phyloP scores from a whole-genome alignment of 2,329 filamentous ascomycete genomes.

The Trichothecium roseum region DNA sequence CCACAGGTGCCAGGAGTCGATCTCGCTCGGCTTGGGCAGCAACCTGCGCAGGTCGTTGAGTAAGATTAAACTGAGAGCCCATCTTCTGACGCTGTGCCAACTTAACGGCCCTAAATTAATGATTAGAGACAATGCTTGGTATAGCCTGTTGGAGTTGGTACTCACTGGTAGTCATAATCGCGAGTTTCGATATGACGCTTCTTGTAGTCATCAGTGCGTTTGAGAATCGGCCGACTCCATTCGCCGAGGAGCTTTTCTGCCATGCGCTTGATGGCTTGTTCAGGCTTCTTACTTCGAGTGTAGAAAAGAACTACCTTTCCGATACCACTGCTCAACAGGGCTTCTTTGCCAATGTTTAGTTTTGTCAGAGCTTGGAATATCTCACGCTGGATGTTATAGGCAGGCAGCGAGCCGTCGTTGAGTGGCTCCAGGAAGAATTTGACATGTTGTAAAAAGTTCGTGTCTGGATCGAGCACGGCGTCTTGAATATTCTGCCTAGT shows the following conservation, averaged over 20 bases:
- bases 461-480: conserved; percentile 84
- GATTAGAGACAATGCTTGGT: not conserved
- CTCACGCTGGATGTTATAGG: conserved; percentile 95
- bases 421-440: conserved; percentile 96
- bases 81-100: conserved; percentile 37
- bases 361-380: conserved; percentile 72
- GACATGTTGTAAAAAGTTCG: conserved; percentile 87
- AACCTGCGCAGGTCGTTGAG: conserved; percentile 35
- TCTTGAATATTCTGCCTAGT: conserved; percentile 82
- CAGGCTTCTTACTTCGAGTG: conserved; percentile 85
- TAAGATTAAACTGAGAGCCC: conserved; percentile 38
- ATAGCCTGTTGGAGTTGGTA: conserved; percentile 9
- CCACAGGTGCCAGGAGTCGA: conserved; percentile 45
- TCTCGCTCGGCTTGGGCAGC: conserved; percentile 44
- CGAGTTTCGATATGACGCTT: conserved; percentile 61
- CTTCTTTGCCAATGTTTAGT: conserved; percentile 84
- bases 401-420: conserved; percentile 85
- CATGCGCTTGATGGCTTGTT: conserved; percentile 82
- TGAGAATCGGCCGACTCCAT: conserved; percentile 91
- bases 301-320: conserved; percentile 97
- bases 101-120: conserved; percentile 36
- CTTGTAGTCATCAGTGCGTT: conserved; percentile 89
- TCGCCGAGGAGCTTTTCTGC: conserved; percentile 88
- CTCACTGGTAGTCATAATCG: conserved; percentile 54
- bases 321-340: conserved; percentile 80